Percentiles rank a stretch among this genome's conserved stretches.
phyloP scores from a whole-genome alignment of 1,284 basidiomycete species.

The Termitomyces sp. region DNA sequence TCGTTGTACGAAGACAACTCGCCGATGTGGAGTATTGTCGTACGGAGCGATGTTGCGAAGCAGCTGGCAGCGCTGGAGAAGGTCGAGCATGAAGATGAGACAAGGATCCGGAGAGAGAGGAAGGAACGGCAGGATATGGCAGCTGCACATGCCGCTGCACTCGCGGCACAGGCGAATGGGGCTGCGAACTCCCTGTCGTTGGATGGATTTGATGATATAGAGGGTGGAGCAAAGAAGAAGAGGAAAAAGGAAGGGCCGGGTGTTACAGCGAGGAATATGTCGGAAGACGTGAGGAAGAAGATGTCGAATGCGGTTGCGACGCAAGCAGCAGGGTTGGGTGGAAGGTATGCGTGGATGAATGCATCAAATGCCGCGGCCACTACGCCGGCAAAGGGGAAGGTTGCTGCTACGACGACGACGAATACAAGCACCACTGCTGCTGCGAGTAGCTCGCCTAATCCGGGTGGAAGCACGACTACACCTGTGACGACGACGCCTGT shows the following conservation, averaged over 20 bases:
- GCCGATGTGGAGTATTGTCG: slow-evolving; percentile 76
- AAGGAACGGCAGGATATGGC: slow-evolving; percentile 69
- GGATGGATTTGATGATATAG: slow-evolving; percentile 36
- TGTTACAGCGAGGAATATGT: slow-evolving; percentile 81
- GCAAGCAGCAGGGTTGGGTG: slow-evolving; percentile 75
- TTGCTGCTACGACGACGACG: slow-evolving; percentile 30
- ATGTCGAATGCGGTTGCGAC: slow-evolving; percentile 86
- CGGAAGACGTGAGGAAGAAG: slow-evolving; percentile 83
- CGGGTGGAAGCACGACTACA: background rate
- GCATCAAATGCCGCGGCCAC: slow-evolving; percentile 46
- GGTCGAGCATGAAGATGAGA: slow-evolving; percentile 78
- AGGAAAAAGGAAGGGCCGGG: slow-evolving; percentile 80
- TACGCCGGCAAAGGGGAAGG: slow-evolving; percentile 35
- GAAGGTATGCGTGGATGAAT: slow-evolving; percentile 84
- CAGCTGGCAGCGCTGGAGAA: slow-evolving; percentile 70
- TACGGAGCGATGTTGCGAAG: slow-evolving; percentile 71
- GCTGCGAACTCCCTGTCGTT: slow-evolving; percentile 18
- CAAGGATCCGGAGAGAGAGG: slow-evolving; percentile 62
- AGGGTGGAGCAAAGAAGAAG: slow-evolving; percentile 69
- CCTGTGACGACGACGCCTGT: slow-evolving; percentile 30
- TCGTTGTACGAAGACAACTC: slow-evolving; percentile 56
- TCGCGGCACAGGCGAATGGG: slow-evolving; percentile 52
- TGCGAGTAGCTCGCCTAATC: slow-evolving; percentile 14
- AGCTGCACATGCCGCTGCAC: slow-evolving; percentile 55
- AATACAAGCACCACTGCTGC: slow-evolving; percentile 19